Conservation (phyloP, 2,329 filamentous ascomycete species). For the Celoporthe dispersa region DNA sequence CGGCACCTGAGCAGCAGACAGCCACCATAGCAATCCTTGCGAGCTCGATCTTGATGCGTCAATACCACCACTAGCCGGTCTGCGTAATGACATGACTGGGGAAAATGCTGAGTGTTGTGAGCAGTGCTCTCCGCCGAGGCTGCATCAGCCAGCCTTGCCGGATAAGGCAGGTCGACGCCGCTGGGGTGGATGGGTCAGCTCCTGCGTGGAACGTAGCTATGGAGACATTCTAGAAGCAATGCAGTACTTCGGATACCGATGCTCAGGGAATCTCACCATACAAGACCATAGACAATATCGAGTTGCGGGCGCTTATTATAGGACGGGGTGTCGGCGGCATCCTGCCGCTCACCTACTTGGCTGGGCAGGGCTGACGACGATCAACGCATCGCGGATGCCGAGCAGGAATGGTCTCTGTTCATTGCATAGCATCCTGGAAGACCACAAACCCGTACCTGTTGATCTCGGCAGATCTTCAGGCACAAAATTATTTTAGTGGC, state of each 20-base stretch:
- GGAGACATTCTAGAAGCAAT: slow-evolving; percentile 9
- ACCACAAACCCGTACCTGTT: background rate
- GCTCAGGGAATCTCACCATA: background rate
- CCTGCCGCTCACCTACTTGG: slow-evolving; percentile 13
- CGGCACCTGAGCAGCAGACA: background rate
- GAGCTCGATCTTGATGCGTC: background rate
- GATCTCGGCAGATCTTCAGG: background rate
- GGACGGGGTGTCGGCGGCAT: slow-evolving; percentile 5
- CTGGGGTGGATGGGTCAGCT: background rate
- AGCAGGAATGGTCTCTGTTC: background rate
- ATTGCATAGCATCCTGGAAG: background rate
- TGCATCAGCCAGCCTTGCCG: slow-evolving; percentile 5
- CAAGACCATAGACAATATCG: background rate
- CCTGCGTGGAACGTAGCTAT: background rate
- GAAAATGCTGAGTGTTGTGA: background rate
- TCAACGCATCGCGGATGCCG: background rate
- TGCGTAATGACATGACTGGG: background rate
- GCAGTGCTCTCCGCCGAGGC: background rate
- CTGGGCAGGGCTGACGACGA: slow-evolving; percentile 16
- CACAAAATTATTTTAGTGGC: background rate
- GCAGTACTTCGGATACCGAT: slow-evolving; percentile 12
- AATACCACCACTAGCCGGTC: background rate
- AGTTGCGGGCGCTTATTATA: background rate
- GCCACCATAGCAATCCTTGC: background rate
- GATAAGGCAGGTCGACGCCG: background rate